phyloP scores from a whole-genome alignment of 2,329 filamentous ascomycete genomes.

The Sclerotinia borealis region DNA sequence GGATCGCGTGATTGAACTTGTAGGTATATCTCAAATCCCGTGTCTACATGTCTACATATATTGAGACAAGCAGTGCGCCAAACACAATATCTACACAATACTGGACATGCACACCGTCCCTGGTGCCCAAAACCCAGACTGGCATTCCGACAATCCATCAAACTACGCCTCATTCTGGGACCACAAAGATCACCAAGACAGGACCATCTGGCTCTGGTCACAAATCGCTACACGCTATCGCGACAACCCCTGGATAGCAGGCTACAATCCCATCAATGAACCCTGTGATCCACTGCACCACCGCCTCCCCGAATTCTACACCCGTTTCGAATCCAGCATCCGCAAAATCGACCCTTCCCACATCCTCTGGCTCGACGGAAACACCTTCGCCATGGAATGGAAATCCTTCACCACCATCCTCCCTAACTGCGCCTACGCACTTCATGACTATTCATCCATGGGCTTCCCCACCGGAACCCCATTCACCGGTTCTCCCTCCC shows the following conservation, averaged over 20 bases:
- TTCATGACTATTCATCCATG: conserved; percentile 48
- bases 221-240: conserved; percentile 39
- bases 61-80: conserved; percentile 29
- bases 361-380: conserved; percentile 46
- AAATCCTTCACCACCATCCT: conserved; percentile 38
- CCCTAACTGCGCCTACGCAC: conserved; percentile 45
- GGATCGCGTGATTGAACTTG: conserved; percentile 42
- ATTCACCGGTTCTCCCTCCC: conserved; percentile 39
- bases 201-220: conserved; percentile 40
- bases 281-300: conserved; percentile 33
- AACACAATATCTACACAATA: conserved; percentile 40
- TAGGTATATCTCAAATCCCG: background rate
- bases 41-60: background rate
- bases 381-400: conserved; percentile 50
- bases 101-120: conserved; percentile 42
- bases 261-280: conserved; percentile 33
- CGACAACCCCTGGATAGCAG: conserved; percentile 35
- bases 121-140: conserved; percentile 44
- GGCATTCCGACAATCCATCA: conserved; percentile 39
- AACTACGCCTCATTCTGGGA: conserved; percentile 41
- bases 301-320: conserved; percentile 37
- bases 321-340: conserved; percentile 36
- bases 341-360: conserved; percentile 41
- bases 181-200: conserved; percentile 42
- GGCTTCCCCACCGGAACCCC: conserved; percentile 42